These are phyloP conservation scores for Pseudevernia furfuracea DNA, from an alignment of 495 filamentous ascomycete species.

Conservation along the genomic window DNA sequence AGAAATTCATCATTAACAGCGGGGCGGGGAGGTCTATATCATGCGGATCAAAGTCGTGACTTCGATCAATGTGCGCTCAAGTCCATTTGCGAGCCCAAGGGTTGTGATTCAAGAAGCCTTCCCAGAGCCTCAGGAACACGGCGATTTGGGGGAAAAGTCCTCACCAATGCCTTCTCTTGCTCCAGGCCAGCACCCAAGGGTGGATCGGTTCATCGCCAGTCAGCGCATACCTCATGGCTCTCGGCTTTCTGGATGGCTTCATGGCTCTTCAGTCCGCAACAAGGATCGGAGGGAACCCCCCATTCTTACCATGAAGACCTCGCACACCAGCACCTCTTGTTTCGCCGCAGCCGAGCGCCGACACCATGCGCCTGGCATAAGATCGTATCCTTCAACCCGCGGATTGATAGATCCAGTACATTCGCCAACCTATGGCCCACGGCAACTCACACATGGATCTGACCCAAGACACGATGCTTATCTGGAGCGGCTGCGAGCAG, in stretches of 20 bases:
- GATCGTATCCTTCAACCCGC: constrained; percentile 24
- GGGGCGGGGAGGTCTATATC: constrained; percentile 3
- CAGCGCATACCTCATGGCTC: constrained; percentile 23
- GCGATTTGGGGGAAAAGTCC: neutral
- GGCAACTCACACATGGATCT: constrained; percentile 16
- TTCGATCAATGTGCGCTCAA: constrained; percentile 20
- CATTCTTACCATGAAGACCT: constrained; percentile 12
- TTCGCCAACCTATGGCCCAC: constrained; percentile 21
- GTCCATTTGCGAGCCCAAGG: constrained; percentile 3
- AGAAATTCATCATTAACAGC: neutral
- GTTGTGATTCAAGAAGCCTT: constrained; percentile 5
- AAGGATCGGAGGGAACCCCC: neutral
- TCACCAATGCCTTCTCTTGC: constrained; percentile 1
- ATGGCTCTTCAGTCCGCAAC: constrained; percentile 19
- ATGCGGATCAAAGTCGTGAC: constrained; percentile 19
- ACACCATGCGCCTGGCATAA: constrained; percentile 10
- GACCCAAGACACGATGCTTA: constrained; percentile 14
- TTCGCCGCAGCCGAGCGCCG: constrained; percentile 2
- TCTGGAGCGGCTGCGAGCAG: neutral
- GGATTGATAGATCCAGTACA: constrained; percentile 25
- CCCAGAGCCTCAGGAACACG: neutral
- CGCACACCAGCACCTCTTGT: constrained; percentile 7
- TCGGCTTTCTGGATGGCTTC: constrained; percentile 22
- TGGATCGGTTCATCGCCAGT: constrained; percentile 11
- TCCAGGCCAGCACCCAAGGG: constrained; percentile 2